These are phyloP conservation scores for Annulohypoxylon truncatum DNA, from an alignment of 2,329 filamentous ascomycete species.

Conservation along the genomic window DNA sequence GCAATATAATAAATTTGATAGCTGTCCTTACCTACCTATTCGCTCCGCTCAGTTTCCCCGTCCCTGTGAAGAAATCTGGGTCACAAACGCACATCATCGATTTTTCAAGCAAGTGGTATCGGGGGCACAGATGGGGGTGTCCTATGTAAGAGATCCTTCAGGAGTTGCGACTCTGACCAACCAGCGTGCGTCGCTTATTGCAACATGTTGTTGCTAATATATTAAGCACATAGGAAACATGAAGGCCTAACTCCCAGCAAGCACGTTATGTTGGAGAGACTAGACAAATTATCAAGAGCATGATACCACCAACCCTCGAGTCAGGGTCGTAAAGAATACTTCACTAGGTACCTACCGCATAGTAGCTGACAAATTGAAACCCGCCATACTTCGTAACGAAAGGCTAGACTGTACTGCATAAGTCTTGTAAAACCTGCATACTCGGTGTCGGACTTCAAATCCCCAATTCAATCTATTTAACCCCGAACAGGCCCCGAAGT, in stretches of 20 bases:
- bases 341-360: background rate
- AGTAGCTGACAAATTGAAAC: slow-evolving; percentile 1
- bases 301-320: slow-evolving; percentile 8
- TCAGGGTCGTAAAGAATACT: background rate
- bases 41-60: slow-evolving; percentile 6
- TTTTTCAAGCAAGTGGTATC: slow-evolving; percentile 35
- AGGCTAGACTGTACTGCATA: slow-evolving; percentile 16
- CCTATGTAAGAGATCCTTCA: slow-evolving; percentile 37
- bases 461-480: slow-evolving; percentile 19
- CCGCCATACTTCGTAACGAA: slow-evolving; percentile 5
- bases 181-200: slow-evolving; percentile 22
- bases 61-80: slow-evolving; percentile 22
- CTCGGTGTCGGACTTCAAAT: slow-evolving; percentile 17
- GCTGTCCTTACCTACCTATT: slow-evolving; percentile 10
- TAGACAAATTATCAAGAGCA: background rate
- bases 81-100: slow-evolving; percentile 39
- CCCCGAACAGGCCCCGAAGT: slow-evolving; percentile 30
- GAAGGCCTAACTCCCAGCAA: background rate
- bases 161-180: slow-evolving; percentile 32
- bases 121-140: slow-evolving; percentile 32
- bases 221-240: slow-evolving; percentile 7
- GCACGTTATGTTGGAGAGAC: slow-evolving; percentile 10
- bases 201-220: slow-evolving; percentile 20
- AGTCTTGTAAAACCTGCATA: slow-evolving; percentile 8
- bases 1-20: slow-evolving; percentile 17